Evolutionary conservation across 1,139 yeast species (phyloP).

Genomic region (Pichia cactophila): DNA sequence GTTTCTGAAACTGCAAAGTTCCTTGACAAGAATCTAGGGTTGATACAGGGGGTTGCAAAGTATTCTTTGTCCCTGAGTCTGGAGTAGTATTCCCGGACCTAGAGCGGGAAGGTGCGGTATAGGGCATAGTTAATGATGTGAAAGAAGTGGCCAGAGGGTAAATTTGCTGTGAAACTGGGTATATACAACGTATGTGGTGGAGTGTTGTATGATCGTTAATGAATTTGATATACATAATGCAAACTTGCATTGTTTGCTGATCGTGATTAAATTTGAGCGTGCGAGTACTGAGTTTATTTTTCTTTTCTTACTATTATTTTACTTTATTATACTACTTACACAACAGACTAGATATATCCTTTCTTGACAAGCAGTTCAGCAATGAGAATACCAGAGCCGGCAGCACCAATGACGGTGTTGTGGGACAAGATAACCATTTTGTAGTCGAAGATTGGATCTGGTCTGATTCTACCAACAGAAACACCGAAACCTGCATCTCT

Average conservation of each 20-base stretch:
- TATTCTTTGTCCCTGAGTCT: neutral
- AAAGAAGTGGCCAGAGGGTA: neutral
- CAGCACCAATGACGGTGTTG: constrained; percentile 97
- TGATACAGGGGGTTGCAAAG: neutral
- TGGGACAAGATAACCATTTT: constrained; percentile 96
- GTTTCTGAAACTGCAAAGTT: constrained; percentile 11
- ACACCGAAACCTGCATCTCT: constrained; percentile 94
- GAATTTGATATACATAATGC: too few species aligned
- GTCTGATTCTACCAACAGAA: constrained; percentile 89
- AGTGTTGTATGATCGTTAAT: too few species aligned
- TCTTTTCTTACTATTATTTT: too few species aligned
- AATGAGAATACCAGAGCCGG: constrained; percentile 96
- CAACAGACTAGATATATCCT: constrained; percentile 47
- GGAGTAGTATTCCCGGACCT: constrained; percentile 6
- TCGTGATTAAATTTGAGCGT: neutral
- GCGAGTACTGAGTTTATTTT: too few species aligned
- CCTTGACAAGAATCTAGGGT: neutral
- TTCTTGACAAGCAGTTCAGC: constrained; percentile 84
- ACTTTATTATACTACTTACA: too few species aligned
- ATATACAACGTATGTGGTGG: too few species aligned
- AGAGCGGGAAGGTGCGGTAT: constrained; percentile 21
- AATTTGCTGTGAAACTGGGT: too few species aligned
- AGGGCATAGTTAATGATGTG: constrained; percentile 14
- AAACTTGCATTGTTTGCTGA: too few species aligned
- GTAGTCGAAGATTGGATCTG: constrained; percentile 85